Percentiles rank a stretch among this genome's conserved stretches.
phyloP scores from a whole-genome alignment of 2,329 filamentous ascomycete genomes.

The Fusarium sp. region DNA sequence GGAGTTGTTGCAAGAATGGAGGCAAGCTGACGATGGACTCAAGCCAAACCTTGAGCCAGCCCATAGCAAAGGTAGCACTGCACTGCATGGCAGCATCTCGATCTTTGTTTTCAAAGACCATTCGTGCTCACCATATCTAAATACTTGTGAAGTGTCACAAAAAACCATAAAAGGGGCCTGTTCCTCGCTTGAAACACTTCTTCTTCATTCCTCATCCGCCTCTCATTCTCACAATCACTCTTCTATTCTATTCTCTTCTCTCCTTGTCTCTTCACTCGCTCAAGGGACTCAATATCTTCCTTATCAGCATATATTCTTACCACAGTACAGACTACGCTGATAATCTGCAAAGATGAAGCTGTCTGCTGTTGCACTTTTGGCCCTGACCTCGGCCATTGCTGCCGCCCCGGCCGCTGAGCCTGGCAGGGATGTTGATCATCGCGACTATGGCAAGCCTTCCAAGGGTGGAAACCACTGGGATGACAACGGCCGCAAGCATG shows the following conservation, averaged over 20 bases:
- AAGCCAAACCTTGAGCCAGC: no score
- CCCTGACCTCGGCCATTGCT: constrained; percentile 10
- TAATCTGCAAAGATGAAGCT: constrained; percentile 21
- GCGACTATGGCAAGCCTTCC: constrained; percentile 2
- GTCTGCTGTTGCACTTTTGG: constrained; percentile 13
- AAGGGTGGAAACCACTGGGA: neutral
- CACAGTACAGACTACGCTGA: neutral
- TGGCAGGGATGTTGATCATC: neutral
- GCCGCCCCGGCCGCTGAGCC: constrained; percentile 13
- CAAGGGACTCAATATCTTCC: neutral
- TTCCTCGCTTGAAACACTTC: neutral
- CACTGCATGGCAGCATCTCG: neutral
- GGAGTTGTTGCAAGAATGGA: neutral
- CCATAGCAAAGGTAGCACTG: neutral
- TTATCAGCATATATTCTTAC: neutral
- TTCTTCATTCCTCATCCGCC: neutral
- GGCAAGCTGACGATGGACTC: no score
- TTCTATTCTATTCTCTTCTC: constrained; percentile 6
- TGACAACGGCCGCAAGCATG: neutral
- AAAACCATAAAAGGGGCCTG: neutral
- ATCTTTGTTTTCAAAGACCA: neutral
- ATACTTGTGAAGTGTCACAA: neutral
- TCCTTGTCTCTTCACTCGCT: constrained; percentile 7
- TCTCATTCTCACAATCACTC: neutral
- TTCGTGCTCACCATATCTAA: no score